phyloP scores from a whole-genome alignment of 73 alveolate species.

The Urostyla sp. region DNA sequence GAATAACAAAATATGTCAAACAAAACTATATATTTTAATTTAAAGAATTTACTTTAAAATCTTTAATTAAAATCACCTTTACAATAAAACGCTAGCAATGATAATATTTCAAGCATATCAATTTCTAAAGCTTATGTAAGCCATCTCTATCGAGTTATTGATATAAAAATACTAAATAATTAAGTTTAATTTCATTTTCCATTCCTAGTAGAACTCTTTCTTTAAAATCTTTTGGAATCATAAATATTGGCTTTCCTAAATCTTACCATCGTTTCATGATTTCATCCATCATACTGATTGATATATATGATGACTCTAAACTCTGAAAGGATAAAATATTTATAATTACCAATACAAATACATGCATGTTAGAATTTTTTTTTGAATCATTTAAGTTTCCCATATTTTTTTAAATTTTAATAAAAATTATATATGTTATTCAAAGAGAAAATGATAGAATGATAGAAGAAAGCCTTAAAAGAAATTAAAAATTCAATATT shows the following conservation, averaged over 20 bases:
- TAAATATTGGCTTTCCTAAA: conserved; percentile 62
- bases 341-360: conserved; percentile 16
- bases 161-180: conserved; percentile 33
- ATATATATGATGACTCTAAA: conserved; percentile 43
- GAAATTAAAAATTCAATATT: too few relatives aligned
- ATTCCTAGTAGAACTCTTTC: conserved; percentile 55
- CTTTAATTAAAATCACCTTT: conserved; percentile 50
- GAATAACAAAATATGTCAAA: conserved; percentile 54
- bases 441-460: background rate
- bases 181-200: conserved; percentile 64
- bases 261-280: conserved; percentile 63
- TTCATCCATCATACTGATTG: conserved; percentile 54
- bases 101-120: conserved; percentile 68
- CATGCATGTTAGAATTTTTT: conserved; percentile 53
- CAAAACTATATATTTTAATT: background rate
- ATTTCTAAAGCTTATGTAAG: conserved; percentile 65
- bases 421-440: background rate
- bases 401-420: conserved; percentile 25
- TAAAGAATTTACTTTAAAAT: conserved; percentile 12
- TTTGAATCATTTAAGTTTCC: conserved; percentile 60
- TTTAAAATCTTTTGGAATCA: conserved; percentile 71
- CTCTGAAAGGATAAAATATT: background rate
- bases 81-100: conserved; percentile 26
- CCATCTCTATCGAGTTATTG: conserved; percentile 55
- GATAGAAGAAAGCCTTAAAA: background rate